Conservation (phyloP, 2,329 filamentous ascomycete species). For the Trichoderma hamatum region DNA sequence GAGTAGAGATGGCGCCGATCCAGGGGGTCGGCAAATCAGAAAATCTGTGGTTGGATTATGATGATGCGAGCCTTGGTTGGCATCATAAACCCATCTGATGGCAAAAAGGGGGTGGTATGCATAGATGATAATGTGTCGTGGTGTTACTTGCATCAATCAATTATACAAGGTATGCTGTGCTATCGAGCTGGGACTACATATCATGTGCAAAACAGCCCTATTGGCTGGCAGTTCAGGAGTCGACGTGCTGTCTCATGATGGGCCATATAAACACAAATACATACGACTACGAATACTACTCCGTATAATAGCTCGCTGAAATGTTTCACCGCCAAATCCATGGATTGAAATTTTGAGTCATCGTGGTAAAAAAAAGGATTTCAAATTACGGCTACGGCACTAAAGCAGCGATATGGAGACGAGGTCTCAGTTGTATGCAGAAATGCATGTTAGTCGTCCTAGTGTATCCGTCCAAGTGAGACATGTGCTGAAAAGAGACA, state of each 20-base stretch:
- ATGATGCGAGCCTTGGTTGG: not conserved
- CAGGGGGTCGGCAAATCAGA: too few species aligned
- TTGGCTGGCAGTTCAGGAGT: not conserved
- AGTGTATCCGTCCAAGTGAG: not conserved
- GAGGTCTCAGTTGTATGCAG: constrained; percentile 5
- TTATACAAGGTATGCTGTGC: not conserved
- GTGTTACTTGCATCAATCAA: too few species aligned
- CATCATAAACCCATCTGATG: not conserved
- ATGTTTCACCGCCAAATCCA: not conserved
- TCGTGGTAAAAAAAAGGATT: not conserved
- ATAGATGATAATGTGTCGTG: not conserved
- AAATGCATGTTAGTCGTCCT: not conserved
- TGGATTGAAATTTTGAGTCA: not conserved
- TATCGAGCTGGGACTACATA: not conserved
- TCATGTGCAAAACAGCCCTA: too few species aligned
- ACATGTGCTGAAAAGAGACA: not conserved
- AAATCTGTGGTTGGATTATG: not conserved
- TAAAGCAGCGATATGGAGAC: not conserved
- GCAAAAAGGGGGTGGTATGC: not conserved
- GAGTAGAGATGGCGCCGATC: too few species aligned
- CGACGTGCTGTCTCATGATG: not conserved
- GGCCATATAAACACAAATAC: not conserved
- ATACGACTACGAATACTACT: not conserved
- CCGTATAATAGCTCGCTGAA: not conserved
- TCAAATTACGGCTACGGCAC: not conserved